Base-by-base conservation (phyloP, 2,329 filamentous ascomycete species). In the Fusarium sororula region DNA sequence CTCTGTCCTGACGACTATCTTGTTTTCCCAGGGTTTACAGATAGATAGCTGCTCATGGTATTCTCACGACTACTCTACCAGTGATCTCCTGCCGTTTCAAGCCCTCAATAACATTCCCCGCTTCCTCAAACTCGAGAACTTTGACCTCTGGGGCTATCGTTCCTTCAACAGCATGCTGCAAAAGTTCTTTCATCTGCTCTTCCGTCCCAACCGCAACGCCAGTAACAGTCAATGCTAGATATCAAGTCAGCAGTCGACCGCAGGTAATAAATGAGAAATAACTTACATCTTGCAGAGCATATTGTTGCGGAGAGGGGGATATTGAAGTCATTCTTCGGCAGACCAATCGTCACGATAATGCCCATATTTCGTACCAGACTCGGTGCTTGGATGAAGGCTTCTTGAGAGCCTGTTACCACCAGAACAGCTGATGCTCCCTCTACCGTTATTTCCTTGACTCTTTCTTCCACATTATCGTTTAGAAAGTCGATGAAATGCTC, bases 401-500 rank as follows among this genome's bases (percentile, higher is more conserved):
- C 73, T 37, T 79, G 72, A 0, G 80, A 73, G 1, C 70, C 80
- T 0, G 80, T 72, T 0, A 81, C 80, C 0, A 81, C 79, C 3
- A 81, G 8, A 0, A 77, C 60, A 9, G 78, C 80, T 6, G 77
- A 72, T 1, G 79, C 79, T 0, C 79, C 80, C 17, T 82, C 81
- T 0, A 53, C 66, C 0, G 80, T 81, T 1, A 82, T 24, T 0
- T 68, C 53, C n/a, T 68, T 79, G 0, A 81, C 76, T 3, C 30
- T 68, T 0, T 65, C 35, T 17, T 77, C 75, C 0, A 80, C 71
- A 5, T 79, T 63, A 0, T 79, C 78, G 0, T 11, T n/a, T 0
- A 1, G 2, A 26, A 79, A 82, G 41, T 82, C 80, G 12, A 82
- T 38, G 1, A 80, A 82, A 0, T 62, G 68, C 13, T 80, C 68